Conservation (phyloP, 495 filamentous ascomycete species). For the Penicillium simplicissimum region DNA sequence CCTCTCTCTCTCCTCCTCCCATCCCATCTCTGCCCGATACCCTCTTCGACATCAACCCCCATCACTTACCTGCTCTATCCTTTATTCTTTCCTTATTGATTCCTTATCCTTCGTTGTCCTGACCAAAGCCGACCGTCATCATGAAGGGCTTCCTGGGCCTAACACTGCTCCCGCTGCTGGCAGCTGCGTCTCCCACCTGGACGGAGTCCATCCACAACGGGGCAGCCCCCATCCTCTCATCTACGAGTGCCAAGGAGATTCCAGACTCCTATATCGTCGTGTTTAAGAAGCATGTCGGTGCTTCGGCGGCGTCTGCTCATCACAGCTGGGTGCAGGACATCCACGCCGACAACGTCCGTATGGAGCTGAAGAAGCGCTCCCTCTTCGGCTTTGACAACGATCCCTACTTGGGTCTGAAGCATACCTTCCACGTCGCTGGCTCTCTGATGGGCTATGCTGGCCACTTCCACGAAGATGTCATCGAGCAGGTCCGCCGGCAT, state of each 20-base stretch:
- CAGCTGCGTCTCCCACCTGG: constrained; percentile 73
- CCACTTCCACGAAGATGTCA: constrained; percentile 89
- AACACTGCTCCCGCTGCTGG: constrained; percentile 62
- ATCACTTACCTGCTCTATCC: constrained; percentile 25
- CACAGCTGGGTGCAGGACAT: constrained; percentile 92
- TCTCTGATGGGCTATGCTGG: constrained; percentile 88
- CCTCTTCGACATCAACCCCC: constrained; percentile 12
- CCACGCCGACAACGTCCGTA: constrained; percentile 56
- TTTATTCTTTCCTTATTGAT: constrained; percentile 24
- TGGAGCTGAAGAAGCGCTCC: constrained; percentile 87
- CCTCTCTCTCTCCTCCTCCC: constrained; percentile 21
- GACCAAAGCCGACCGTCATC: constrained; percentile 51
- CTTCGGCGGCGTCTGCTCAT: constrained; percentile 67
- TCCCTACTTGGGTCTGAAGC: constrained; percentile 82
- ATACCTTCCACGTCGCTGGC: constrained; percentile 89
- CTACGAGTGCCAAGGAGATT: constrained; percentile 70
- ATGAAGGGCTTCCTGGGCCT: constrained; percentile 77
- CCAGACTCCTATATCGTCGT: constrained; percentile 96
- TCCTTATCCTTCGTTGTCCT: constrained; percentile 8
- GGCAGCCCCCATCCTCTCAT: constrained; percentile 85
- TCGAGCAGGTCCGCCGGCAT: constrained; percentile 92
- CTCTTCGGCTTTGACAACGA: constrained; percentile 71
- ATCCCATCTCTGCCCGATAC: constrained; percentile 8
- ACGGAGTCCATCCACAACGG: constrained; percentile 81
- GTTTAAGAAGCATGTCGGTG: constrained; percentile 91